These are phyloP conservation scores for Friedmanniomyces simplex DNA, from an alignment of 495 filamentous ascomycete species.

Conservation along the genomic window DNA sequence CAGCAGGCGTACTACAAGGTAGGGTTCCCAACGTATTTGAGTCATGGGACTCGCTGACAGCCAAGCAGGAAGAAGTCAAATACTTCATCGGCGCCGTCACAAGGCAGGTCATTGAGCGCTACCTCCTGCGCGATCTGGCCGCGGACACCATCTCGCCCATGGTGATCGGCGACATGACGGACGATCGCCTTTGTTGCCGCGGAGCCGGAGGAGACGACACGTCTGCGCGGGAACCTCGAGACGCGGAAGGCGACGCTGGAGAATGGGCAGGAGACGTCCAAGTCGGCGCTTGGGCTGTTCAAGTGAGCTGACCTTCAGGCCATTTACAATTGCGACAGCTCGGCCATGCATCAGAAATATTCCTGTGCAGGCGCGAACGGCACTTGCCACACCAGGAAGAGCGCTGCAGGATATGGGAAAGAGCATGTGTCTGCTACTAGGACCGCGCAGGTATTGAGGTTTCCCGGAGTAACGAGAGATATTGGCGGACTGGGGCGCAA, in stretches of 20 bases:
- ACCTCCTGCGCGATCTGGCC: constrained; percentile 24
- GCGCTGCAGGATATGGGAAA: too few relatives aligned
- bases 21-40: too few relatives aligned
- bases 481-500: too few relatives aligned
- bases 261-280: constrained; percentile 24
- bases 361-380: too few relatives aligned
- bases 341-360: too few relatives aligned
- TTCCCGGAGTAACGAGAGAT: too few relatives aligned
- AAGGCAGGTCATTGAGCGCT: constrained; percentile 31
- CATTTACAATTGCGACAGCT: too few relatives aligned
- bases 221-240: constrained; percentile 19
- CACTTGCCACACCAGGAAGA: too few relatives aligned
- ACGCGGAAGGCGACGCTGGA: constrained; percentile 18
- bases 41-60: not conserved
- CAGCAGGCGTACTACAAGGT: constrained; percentile 20
- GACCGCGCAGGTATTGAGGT: too few relatives aligned
- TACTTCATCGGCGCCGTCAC: constrained; percentile 26
- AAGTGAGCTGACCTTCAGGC: too few relatives aligned
- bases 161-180: constrained; percentile 20
- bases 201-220: constrained; percentile 20
- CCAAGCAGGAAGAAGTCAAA: constrained; percentile 24
- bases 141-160: constrained; percentile 23
- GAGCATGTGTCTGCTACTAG: too few relatives aligned
- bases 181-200: constrained; percentile 24
- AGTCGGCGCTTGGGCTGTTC: constrained; percentile 4